These are phyloP conservation scores for Berberis thunbergii DNA, from an alignment of 164 flowering plant genomes.

Conservation along the genomic window DNA sequence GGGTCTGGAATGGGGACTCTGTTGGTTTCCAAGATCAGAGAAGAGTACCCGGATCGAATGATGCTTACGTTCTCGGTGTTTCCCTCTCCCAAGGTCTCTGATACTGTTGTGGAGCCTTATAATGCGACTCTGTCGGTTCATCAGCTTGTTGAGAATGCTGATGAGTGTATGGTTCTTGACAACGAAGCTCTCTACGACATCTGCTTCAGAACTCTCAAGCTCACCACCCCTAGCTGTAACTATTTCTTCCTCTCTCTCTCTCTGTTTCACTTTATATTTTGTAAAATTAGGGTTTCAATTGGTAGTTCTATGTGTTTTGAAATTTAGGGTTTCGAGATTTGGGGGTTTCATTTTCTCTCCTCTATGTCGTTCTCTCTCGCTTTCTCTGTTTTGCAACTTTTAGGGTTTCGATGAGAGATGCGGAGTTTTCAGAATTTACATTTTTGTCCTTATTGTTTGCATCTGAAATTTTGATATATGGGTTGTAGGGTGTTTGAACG, in stretches of 20 bases:
- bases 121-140: constrained; percentile 45
- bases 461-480: too few species aligned
- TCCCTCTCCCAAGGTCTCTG: constrained; percentile 41
- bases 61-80: constrained; percentile 43
- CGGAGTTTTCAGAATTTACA: too few species aligned
- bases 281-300: not conserved
- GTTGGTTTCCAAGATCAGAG: constrained; percentile 34
- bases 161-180: constrained; percentile 43
- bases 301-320: not conserved
- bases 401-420: too few species aligned
- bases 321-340: not conserved
- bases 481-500: too few species aligned
- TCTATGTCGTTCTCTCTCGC: too few species aligned
- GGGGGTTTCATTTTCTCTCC: too few species aligned
- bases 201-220: constrained; percentile 43
- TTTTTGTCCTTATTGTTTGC: too few species aligned
- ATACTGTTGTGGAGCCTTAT: constrained; percentile 41
- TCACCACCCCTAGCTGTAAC: constrained; percentile 41
- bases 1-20: constrained; percentile 49
- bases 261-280: not conserved
- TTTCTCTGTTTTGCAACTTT: too few species aligned
- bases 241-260: not conserved
- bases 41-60: constrained; percentile 43
- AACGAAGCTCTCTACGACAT: constrained; percentile 44
- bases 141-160: constrained; percentile 43